Evolutionary conservation across 495 filamentous ascomycete genomes (phyloP).

Genomic region (Neurospora terricola): DNA sequence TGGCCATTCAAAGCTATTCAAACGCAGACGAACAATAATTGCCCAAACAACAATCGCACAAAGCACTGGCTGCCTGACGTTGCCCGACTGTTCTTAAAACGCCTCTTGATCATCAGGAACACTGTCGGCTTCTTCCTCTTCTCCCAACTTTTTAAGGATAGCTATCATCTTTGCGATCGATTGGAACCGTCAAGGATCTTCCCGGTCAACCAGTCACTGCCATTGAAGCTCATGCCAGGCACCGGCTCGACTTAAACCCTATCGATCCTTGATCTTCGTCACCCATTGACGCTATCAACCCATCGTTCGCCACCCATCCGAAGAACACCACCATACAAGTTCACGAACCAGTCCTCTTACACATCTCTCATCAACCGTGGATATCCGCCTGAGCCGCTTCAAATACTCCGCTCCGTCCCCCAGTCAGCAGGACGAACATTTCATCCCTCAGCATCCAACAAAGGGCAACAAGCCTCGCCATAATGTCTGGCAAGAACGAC

Average conservation of each 20-base stretch:
- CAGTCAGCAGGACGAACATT: neutral
- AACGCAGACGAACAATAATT: neutral
- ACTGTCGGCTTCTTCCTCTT: constrained; percentile 1
- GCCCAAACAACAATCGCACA: constrained; percentile 3
- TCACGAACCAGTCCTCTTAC: neutral
- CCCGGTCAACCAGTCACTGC: neutral
- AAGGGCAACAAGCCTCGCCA: neutral
- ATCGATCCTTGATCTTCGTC: neutral
- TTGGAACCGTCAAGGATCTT: neutral
- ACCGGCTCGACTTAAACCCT: neutral
- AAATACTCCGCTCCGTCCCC: neutral
- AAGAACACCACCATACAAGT: neutral
- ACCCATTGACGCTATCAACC: neutral
- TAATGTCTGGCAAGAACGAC: neutral
- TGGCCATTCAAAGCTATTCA: neutral
- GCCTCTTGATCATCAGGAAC: constrained; percentile 1
- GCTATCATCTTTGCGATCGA: neutral
- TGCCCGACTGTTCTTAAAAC: constrained; percentile 3
- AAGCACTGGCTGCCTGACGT: constrained; percentile 4
- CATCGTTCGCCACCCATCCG: neutral
- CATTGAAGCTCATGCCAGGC: neutral
- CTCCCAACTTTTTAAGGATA: neutral
- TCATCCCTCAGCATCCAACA: neutral
- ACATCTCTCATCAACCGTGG: neutral
- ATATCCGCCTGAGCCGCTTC: neutral